Base-by-base conservation (phyloP, 192 early-diverging fungal species). In the Coemansia sp. region DNA sequence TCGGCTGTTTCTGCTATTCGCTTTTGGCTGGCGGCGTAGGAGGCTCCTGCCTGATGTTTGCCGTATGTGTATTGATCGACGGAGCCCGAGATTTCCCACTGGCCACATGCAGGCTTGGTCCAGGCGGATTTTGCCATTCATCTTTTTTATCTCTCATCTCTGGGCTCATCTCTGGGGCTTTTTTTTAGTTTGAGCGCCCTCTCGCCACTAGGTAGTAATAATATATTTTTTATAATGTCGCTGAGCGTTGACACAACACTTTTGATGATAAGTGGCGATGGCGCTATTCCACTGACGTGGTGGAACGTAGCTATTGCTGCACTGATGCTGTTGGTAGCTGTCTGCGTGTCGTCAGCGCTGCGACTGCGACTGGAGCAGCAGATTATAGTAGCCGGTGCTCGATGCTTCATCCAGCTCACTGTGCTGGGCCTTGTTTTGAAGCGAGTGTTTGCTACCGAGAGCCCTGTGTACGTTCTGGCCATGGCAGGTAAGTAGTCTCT, bases 371-470 rank as follows among this genome's bases (percentile, higher is more conserved):
- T 83, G 7, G 71, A 73, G 40, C 68, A 45, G 51, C 71, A 86
- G 31, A 71, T 95, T 10, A 75, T 93, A n/a, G 77, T 94, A 26
- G 82, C 90, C 16, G 84, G 89, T 1, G 55, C 84, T 20, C 86
- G 93, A 40, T 93, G 90, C 69, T 72, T 93, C 45, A 80, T 93
- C 9, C 94, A 95, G 71, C 83, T 95, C 45, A 86, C 88, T 0
- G 63, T 94, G 28, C 88, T 95, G 72, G 91, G 91, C 1, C 69
- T 83, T 23, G 71, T 93, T 6, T 79, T 93, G 18, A 77, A 89
- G 69, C 84, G 85, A 60, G 85, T 93, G 34, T 90, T 93, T 69
- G 73, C 77, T 26, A 82, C 82, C 7, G 62, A 86, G 3, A 87
- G 84, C 57, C 79, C 86, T 4, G 35, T 83, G 33, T 42, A 89